phyloP scores from a whole-genome alignment of 1,139 yeast species.

The Debaryomyces sp. region DNA sequence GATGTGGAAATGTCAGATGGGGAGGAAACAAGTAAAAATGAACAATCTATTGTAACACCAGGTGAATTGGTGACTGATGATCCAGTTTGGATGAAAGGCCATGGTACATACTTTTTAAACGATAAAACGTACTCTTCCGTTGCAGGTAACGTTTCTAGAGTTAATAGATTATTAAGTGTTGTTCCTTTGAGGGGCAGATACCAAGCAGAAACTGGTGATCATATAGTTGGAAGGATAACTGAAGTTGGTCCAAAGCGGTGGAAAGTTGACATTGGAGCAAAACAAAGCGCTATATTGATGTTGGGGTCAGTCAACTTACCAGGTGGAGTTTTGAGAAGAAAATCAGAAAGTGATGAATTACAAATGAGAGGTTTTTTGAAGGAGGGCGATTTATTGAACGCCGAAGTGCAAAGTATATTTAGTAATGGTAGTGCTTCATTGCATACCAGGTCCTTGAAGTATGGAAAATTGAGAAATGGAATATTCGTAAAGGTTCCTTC shows the following conservation, averaged over 20 bases:
- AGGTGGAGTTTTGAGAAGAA: slow-evolving; percentile 93
- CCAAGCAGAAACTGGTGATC: slow-evolving; percentile 95
- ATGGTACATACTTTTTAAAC: slow-evolving; percentile 84
- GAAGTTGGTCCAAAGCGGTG: slow-evolving; percentile 94
- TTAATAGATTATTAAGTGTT: slow-evolving; percentile 84
- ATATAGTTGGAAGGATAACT: slow-evolving; percentile 88
- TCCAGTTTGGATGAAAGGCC: slow-evolving; percentile 98
- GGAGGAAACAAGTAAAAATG: slow-evolving; percentile 16
- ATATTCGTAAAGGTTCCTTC: slow-evolving; percentile 79
- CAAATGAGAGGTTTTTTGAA: slow-evolving; percentile 94
- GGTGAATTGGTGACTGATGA: slow-evolving; percentile 98
- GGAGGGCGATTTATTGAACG: slow-evolving; percentile 96
- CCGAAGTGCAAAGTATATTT: slow-evolving; percentile 91
- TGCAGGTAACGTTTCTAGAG: slow-evolving; percentile 87
- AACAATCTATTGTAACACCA: slow-evolving; percentile 69
- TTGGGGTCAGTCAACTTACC: slow-evolving; percentile 96
- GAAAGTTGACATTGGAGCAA: slow-evolving; percentile 96
- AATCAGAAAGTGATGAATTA: slow-evolving; percentile 91
- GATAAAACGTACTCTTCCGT: slow-evolving; percentile 84
- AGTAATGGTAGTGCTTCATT: slow-evolving; percentile 91
- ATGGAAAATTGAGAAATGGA: slow-evolving; percentile 95
- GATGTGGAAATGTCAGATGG: slow-evolving; percentile 39
- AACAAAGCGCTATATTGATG: slow-evolving; percentile 89
- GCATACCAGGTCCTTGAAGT: slow-evolving; percentile 92
- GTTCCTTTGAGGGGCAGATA: slow-evolving; percentile 85